Base-by-base conservation (phyloP, 164 flowering plant species). In the Santalum album region DNA sequence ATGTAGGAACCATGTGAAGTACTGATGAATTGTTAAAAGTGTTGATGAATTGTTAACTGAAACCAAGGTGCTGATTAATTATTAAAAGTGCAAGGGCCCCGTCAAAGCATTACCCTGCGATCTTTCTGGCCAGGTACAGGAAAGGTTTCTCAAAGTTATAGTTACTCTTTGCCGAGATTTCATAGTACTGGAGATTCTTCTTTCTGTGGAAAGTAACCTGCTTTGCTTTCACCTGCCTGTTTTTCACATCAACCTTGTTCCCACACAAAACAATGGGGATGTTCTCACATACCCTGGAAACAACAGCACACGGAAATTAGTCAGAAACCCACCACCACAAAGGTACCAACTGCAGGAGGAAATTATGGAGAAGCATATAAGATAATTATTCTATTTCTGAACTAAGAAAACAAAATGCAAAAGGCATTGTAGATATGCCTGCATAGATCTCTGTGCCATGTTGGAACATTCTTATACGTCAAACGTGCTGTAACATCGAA, bases 161-260 rank as follows among this genome's bases (percentile, higher is more conserved):
- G 25, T 62, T 62, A 49, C 65, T 62, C 42, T 62, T 62, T 25
- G 65, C 65, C 15, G 65, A 62, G 1, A 62, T 62, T 38, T 62
- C 65, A 55, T 55, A 62, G 48, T 62, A 62, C 54, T 62, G 65
- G 18, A 62, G 54, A 43, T 62, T 62, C 48, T 62, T 62, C 54
- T 55, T 62, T 55, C 59, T 62, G 54, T 61, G 65, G 25, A 62
- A 62, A 1, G 65, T 62, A 19, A 62, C 65, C 52, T 62, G 65
- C 55, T 62, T 62, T 9, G 65, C 65, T 54, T 62, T 62, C 26
- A 62, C 65, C 29, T 62, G 65, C 59, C 65, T 55, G 54, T 62
- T 62, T 40, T 62, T 62, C 14, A 62, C 65, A 54, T 62, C 65
- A 48, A 62, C 65, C 65, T 62, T 62, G 59, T 62, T 62, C 12